These are phyloP conservation scores for Durio zibethinus DNA, from an alignment of 345 rosid genomes.

Conservation along the genomic window DNA sequence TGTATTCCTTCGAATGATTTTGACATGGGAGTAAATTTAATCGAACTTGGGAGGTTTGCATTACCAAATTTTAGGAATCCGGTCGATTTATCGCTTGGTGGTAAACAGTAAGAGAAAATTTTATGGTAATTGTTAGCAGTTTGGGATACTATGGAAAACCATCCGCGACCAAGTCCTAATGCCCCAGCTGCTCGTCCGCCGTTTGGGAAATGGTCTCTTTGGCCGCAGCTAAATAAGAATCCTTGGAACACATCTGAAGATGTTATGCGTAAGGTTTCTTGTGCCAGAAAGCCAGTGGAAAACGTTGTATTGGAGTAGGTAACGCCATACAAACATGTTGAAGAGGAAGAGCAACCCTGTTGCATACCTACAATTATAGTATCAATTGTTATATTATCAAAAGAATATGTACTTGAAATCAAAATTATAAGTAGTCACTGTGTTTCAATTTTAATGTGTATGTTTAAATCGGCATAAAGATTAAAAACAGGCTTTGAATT, in stretches of 20 bases:
- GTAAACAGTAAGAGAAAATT: slow-evolving; percentile 79
- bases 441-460: too few species aligned
- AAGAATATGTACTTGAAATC: too few species aligned
- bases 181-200: slow-evolving; percentile 53
- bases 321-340: slow-evolving; percentile 62
- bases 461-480: too few species aligned
- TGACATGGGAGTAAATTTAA: slow-evolving; percentile 53
- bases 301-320: slow-evolving; percentile 67
- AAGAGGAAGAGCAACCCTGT: slow-evolving; percentile 32
- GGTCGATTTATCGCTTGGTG: slow-evolving; percentile 49
- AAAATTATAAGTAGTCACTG: background rate
- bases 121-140: slow-evolving; percentile 50
- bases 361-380: background rate
- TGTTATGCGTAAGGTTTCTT: slow-evolving; percentile 53
- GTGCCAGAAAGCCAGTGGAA: slow-evolving; percentile 59
- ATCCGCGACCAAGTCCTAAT: slow-evolving; percentile 73
- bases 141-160: slow-evolving; percentile 60
- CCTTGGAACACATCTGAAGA: slow-evolving; percentile 35
- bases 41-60: slow-evolving; percentile 27
- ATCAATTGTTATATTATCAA: background rate
- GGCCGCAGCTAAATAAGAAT: slow-evolving; percentile 71
- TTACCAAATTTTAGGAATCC: slow-evolving; percentile 65
- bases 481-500: too few species aligned
- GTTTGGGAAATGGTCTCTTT: slow-evolving; percentile 61
- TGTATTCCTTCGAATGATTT: slow-evolving; percentile 28